Evolutionary conservation across 2,329 filamentous ascomycete genomes (phyloP), one percentile per base, ranked within the genome.

Genomic region (Plenodomus tracheiphilus): DNA sequence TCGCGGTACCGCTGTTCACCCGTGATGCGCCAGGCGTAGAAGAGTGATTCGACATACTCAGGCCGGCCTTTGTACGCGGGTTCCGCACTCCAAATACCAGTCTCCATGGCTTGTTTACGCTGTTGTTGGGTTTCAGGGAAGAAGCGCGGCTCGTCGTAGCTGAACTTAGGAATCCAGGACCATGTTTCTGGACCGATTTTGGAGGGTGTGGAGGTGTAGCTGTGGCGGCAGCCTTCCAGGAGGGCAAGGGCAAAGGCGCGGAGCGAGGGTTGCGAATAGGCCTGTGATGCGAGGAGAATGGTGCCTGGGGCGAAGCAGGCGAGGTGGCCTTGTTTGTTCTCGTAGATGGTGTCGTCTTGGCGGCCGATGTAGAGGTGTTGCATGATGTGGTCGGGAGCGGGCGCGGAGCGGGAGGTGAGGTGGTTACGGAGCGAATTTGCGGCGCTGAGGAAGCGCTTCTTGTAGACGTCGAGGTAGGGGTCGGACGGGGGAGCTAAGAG

Each of bases 1-100:
- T 72, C 65, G 20, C 73, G 67, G 36, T 71, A 75, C 3, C 72
- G 65, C 18, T 61, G 47, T 36, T 75, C 64, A 32, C 73, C 73
- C 0, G 71, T 75, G 39, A 74, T 69, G 46, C 73, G 70, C 60
- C 65, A 75, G 6, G 70, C 73, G 46, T 74, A 73, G 58, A 75
- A 75, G 9, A 75, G 50, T 4, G 61, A 66, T 46, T 74, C 72
- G 2, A 74, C 62, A 43, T 74, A 75, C 56, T 74, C 72, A 3
- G 72, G 71, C 1, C 73, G 64, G 15, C 71, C 68, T 32, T 65
- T 66, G 56, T 69, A 74, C 15, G 46, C 18, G 9, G 70, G 42
- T 28, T 74, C 57, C 2, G 52, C 60, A 11, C 61, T 55, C 71
- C 71, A 75, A 54, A 72, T 68, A 19, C 70, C 73, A 35, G 48